Percentiles rank a stretch among this genome's conserved stretches.
Evolutionary conservation across 805 yeast species (phyloP).

Genomic region (Schwanniomyces sp.): DNA sequence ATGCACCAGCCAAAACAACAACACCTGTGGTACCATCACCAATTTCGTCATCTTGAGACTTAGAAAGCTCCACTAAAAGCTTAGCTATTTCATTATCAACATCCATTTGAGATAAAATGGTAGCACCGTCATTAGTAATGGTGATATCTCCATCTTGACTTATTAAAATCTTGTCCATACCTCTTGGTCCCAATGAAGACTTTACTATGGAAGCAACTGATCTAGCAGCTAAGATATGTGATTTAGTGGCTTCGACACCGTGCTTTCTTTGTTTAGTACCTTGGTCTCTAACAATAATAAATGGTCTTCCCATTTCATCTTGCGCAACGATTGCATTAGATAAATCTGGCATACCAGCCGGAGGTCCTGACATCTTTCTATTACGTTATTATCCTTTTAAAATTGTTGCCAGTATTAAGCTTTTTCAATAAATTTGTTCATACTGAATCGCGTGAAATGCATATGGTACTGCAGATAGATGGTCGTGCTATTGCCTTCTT

Average conservation of each 20-base stretch:
- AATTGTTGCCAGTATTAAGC: conserved; percentile 8
- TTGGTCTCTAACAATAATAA: conserved; percentile 90
- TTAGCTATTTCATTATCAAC: conserved; percentile 95
- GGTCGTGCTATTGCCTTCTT: background rate
- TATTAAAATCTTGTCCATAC: conserved; percentile 93
- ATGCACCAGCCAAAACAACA: conserved; percentile 92
- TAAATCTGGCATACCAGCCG: conserved; percentile 74
- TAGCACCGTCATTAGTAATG: conserved; percentile 98
- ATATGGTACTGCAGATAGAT: background rate
- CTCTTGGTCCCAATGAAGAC: conserved; percentile 96
- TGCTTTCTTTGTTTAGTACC: conserved; percentile 69
- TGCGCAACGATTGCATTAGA: conserved; percentile 98
- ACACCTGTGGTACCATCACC: conserved; percentile 99
- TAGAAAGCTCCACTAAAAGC: conserved; percentile 87
- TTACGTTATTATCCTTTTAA: conserved; percentile 1
- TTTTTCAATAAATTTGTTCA: conserved; percentile 5
- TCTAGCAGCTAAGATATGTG: conserved; percentile 92
- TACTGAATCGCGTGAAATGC: conserved; percentile 6
- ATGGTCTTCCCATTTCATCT: conserved; percentile 99
- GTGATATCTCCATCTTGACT: conserved; percentile 98
- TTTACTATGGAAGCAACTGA: conserved; percentile 90
- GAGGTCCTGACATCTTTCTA: conserved; percentile 8
- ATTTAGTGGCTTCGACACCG: conserved; percentile 53
- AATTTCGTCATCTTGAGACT: conserved; percentile 95
- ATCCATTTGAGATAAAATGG: conserved; percentile 94